A percentile compares a stretch with the other conserved stretches of the same genome.
Conservation (phyloP, 441 rosid species). For the Populus trichocarpa region DNA sequence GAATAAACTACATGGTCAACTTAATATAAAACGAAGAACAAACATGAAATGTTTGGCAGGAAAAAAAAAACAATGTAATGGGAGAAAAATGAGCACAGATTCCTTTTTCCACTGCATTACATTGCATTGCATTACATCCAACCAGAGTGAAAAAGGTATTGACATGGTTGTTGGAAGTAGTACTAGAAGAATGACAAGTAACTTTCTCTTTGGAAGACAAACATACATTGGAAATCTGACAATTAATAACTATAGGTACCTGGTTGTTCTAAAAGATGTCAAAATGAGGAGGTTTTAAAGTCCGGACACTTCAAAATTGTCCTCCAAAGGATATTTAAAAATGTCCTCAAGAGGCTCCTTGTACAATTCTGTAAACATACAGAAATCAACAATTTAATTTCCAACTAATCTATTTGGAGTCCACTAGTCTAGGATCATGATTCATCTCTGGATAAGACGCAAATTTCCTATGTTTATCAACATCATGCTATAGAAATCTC, state of each 20-base stretch:
- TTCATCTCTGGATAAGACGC: neutral
- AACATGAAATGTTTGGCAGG: neutral
- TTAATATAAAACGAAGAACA: neutral
- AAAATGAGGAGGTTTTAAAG: neutral
- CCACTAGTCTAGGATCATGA: neutral
- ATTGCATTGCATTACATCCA: neutral
- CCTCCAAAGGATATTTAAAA: neutral
- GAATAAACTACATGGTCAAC: neutral
- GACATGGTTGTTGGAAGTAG: neutral
- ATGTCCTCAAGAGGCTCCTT: neutral
- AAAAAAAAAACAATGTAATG: neutral
- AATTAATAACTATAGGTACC: neutral
- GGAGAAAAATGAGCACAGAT: neutral
- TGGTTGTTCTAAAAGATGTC: neutral
- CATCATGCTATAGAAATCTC: neutral
- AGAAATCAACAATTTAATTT: neutral
- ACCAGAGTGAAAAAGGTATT: neutral
- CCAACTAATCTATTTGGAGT: neutral
- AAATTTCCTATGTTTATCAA: neutral
- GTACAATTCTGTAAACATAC: neutral
- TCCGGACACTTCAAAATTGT: neutral
- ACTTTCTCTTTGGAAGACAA: neutral
- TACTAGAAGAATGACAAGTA: neutral
- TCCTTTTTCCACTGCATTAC: neutral
- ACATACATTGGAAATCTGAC: neutral